Percentiles rank a stretch among this genome's conserved stretches.
These are phyloP conservation scores for Claviceps spartinae DNA, from an alignment of 2,329 filamentous ascomycete genomes.

Conservation along the genomic window DNA sequence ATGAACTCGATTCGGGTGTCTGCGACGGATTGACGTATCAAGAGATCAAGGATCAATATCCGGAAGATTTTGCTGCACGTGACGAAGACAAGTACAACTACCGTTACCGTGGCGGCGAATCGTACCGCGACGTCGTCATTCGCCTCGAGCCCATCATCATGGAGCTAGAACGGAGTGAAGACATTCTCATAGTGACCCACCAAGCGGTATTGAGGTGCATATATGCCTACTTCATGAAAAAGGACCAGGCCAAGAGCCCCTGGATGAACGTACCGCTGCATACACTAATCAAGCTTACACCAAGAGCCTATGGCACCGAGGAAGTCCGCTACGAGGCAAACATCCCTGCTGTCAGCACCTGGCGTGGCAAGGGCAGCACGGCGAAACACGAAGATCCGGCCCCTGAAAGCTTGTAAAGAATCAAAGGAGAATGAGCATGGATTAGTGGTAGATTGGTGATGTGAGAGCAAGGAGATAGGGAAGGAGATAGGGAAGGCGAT, in stretches of 20 bases:
- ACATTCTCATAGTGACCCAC: conserved; percentile 95
- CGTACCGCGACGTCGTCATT: conserved; percentile 91
- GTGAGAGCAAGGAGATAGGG: too few species aligned
- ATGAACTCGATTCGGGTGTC: conserved; percentile 91
- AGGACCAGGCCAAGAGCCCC: conserved; percentile 78
- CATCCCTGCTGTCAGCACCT: conserved; percentile 92
- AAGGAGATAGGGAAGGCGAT: too few species aligned
- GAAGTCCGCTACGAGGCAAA: conserved; percentile 79
- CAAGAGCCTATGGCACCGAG: conserved; percentile 83
- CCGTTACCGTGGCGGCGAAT: conserved; percentile 91
- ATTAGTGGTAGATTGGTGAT: too few species aligned
- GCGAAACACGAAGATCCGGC: conserved; percentile 68
- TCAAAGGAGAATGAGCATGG: too few species aligned
- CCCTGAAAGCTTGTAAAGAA: conserved; percentile 19
- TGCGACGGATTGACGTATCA: conserved; percentile 95
- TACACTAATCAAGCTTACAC: conserved; percentile 91
- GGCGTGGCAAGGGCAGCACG: conserved; percentile 83
- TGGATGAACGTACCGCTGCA: conserved; percentile 99
- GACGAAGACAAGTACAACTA: conserved; percentile 99
- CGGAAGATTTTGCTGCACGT: conserved; percentile 87
- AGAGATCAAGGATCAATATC: conserved; percentile 81
- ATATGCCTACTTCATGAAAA: conserved; percentile 98
- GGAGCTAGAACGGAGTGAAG: conserved; percentile 91
- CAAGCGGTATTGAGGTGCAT: conserved; percentile 95
- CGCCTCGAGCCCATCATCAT: conserved; percentile 98